Base-by-base conservation (phyloP, 1,284 basidiomycete species). In the Puccinia coronata region DNA sequence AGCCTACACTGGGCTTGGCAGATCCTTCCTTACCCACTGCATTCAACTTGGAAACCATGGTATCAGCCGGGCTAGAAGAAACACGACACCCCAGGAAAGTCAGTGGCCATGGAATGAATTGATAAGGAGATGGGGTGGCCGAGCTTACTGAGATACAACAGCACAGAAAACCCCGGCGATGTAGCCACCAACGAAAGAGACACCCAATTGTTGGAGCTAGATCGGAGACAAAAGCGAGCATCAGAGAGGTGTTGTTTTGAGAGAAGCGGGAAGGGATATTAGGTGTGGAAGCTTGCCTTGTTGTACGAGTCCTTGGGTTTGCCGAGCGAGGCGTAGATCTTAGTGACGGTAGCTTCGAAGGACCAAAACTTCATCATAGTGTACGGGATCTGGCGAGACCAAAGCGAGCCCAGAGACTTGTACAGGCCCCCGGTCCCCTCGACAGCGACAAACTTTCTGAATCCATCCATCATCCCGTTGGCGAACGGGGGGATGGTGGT, bases 331-430 rank as follows among this genome's bases (percentile, higher is more conserved):
- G 82, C 74, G 82, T 83, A 83, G 79, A 84, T 84, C 47, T 82
- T 82, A 79, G 83, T 82, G 72, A 86, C 85, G 82, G 84, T 85
- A 51, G 84, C 85, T 81, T 86, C 84, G 84, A 85, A 85, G 63
- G 84, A 85, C 84, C 83, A 84, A 82, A 83, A 84, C 75, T 80
- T 81, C 75, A 82, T 82, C 69, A 82, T 83, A 55, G 85, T 85
- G 84, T 85, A 85, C 23, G 85, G 85, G 65, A 85, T 85, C 82
- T 86, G 85, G 77, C 85, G 84, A 20, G 83, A 83, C 85, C 85
- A 85, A 78, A 85, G 85, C 63, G 85, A 85, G 23, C 84, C 83
- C 57, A 85, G 84, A 28, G 85, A 85, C 82, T 85, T 85, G 84
- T 82, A 85, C 51, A 85, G 83, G 43, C 83, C 85, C 67, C 84